These are phyloP conservation scores for Malassezia pachydermatis DNA, from an alignment of 1,284 basidiomycete genomes.

Conservation along the genomic window DNA sequence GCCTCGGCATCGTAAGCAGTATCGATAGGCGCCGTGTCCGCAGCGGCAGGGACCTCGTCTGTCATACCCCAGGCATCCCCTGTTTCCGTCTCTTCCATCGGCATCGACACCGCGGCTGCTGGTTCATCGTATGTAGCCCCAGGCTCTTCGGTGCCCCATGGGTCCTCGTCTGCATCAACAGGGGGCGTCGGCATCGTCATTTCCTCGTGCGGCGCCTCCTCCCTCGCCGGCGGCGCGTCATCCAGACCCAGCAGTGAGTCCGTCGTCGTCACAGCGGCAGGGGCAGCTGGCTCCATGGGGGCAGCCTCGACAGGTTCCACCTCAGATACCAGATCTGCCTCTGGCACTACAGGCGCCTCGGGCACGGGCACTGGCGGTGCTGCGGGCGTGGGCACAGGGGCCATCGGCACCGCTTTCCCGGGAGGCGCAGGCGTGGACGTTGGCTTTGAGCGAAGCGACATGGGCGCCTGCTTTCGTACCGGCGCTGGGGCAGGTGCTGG, in stretches of 20 bases:
- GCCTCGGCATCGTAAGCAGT: neutral
- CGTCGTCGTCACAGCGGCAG: neutral
- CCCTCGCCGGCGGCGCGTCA: neutral
- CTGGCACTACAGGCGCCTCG: neutral
- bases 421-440: neutral
- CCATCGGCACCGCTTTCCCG: too few relatives aligned
- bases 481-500: constrained; percentile 1
- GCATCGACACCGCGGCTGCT: too few relatives aligned
- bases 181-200: neutral
- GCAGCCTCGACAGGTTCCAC: neutral
- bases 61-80: too few relatives aligned
- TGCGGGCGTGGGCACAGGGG: neutral
- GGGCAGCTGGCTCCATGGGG: neutral
- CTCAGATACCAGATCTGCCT: neutral
- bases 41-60: neutral
- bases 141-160: neutral
- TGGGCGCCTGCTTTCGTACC: neutral
- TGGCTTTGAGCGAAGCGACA: neutral
- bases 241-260: neutral
- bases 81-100: too few relatives aligned
- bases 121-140: neutral
- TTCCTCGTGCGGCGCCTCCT: neutral
- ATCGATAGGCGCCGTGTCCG: neutral
- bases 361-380: neutral
- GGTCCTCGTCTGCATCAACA: neutral